Conservation (phyloP, 805 yeast species). For the Ogataea kodamae region DNA sequence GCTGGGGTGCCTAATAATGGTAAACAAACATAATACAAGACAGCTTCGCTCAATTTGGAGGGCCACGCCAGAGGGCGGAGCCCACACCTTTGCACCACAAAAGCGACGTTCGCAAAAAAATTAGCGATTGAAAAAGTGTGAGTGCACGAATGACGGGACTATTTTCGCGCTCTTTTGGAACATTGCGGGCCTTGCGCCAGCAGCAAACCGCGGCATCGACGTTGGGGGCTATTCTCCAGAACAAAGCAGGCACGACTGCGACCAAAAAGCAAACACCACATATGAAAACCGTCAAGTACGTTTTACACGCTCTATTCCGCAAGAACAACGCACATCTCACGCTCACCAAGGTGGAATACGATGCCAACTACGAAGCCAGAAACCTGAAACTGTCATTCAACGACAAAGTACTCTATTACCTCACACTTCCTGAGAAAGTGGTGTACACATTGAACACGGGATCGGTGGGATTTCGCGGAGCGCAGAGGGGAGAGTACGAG, state of each 20-base stretch:
- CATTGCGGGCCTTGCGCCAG: constrained; percentile 2
- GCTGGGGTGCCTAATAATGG: constrained; percentile 2
- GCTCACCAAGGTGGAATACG: constrained; percentile 66
- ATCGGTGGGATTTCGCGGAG: constrained; percentile 80
- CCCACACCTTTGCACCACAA: constrained; percentile 9
- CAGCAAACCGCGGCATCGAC: constrained; percentile 17
- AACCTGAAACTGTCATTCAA: constrained; percentile 56
- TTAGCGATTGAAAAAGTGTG: no score
- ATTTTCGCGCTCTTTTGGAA: constrained; percentile 2
- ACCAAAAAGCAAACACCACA: constrained; percentile 13
- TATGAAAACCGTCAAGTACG: constrained; percentile 51
- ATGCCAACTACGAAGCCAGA: constrained; percentile 52
- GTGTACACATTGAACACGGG: constrained; percentile 74
- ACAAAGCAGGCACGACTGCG: constrained; percentile 2
- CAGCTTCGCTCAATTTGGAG: constrained; percentile 7
- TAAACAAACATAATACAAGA: constrained; percentile 8
- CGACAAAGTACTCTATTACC: constrained; percentile 71
- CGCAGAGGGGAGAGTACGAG: constrained; percentile 89
- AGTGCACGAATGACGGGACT: no score
- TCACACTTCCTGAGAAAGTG: constrained; percentile 76
- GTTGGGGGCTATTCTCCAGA: constrained; percentile 27
- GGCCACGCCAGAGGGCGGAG: constrained; percentile 1
- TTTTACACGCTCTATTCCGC: constrained; percentile 71
- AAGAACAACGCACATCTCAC: constrained; percentile 83
- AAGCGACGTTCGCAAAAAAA: no score